Evolutionary conservation across 78 protist species (phyloP), one percentile per base, ranked within the genome.

Genomic region (Cavenderia fasciculata): DNA sequence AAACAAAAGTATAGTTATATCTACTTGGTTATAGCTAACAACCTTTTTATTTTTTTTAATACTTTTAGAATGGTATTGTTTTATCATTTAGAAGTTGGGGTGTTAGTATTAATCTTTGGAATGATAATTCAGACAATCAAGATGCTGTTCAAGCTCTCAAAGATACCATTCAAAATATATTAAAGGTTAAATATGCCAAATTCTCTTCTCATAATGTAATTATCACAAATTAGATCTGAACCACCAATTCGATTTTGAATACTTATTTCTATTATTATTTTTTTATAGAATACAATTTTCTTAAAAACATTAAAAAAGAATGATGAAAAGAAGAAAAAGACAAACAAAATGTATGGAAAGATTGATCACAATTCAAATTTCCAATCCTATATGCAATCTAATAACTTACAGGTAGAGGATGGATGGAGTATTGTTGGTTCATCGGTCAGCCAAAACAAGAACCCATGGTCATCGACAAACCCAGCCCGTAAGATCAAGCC

Each of bases 21-120:
- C 5, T 2, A 61, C 16, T 34, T 21, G 6, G n/a, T 33, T 19
- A 36, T 63, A 38, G 38, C 19, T 3, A 25, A 43, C 0, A 29
- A 19, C 62, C 3, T 25, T 41, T 25, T 41, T 6, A 34, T 19
- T 12, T 18, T 4, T 36, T 21, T 23, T 36, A 18, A 62, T 11
- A 63, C 0, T 0, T 29, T 27, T 40, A 77, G 77, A 79, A 79
- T 68, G 89, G 89, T 68, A 46, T 79, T 29, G 89, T 79, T n/a
- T 25, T 79, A 19, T 68, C 89, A 66, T 52, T 79, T 68, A 79
- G 89, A 79, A 68, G 74, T 68, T 79, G 89, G 89, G 89, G 89
- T 31, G 77, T 54, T 25, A 68, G 78, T 56, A 79, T 79, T 54
- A 69, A 41, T 68, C 29, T 79, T 66, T 79, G 89, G 89, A 79